Percentiles rank a stretch among this genome's conserved stretches.
Evolutionary conservation across 2,329 filamentous ascomycete species (phyloP).

Genomic region (Phoma sp.): DNA sequence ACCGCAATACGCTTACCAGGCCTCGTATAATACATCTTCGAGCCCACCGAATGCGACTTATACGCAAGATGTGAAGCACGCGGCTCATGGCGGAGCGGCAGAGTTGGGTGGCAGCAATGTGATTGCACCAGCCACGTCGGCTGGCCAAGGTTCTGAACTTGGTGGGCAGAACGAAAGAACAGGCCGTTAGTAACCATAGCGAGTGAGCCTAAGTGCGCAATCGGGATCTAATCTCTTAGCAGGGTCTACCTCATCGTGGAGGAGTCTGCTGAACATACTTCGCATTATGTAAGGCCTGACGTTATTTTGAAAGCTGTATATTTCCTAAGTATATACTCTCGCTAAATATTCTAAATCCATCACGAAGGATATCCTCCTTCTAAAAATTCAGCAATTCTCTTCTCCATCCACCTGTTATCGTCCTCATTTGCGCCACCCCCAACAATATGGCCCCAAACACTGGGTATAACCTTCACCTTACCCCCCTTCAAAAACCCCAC

Average conservation of each 20-base stretch:
- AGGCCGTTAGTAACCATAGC: no score
- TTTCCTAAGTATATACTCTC: neutral
- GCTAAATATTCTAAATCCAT: neutral
- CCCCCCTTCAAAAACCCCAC: conserved; percentile 42
- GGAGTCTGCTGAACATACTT: neutral
- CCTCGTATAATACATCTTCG: conserved; percentile 13
- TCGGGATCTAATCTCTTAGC: no score
- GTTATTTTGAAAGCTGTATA: neutral
- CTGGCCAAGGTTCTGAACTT: neutral
- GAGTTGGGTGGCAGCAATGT: neutral
- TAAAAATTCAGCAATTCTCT: conserved; percentile 16
- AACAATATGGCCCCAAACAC: conserved; percentile 51
- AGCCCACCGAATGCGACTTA: conserved; percentile 15
- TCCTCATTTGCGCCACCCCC: conserved; percentile 46
- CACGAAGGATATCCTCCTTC: conserved; percentile 4
- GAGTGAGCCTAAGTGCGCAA: no score
- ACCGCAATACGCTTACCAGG: conserved; percentile 22
- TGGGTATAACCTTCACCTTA: conserved; percentile 41
- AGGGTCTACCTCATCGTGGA: no score
- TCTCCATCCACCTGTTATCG: conserved; percentile 37
- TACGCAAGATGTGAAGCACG: neutral
- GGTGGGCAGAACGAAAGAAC: no score
- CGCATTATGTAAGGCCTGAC: no score
- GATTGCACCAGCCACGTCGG: neutral
- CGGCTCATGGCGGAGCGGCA: neutral